phyloP scores from a whole-genome alignment of 345 rosid species.

The Eucalyptus globulus region DNA sequence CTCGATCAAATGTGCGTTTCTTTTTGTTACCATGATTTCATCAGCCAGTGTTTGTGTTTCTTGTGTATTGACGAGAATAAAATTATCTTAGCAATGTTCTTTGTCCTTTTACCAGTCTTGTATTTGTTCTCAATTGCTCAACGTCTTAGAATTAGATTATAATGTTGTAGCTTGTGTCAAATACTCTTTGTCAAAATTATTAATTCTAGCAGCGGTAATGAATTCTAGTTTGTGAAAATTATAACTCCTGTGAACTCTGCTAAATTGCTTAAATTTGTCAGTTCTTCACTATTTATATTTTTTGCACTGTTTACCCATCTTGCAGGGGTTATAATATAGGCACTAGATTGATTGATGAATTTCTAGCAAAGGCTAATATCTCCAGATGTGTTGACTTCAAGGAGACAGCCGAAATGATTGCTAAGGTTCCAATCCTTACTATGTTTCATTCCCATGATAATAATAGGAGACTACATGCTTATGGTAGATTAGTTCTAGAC shows the following conservation, averaged over 20 bases:
- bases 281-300: not conserved
- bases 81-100: not conserved
- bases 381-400: constrained; percentile 84
- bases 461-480: not conserved
- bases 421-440: constrained; percentile 40
- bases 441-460: not conserved
- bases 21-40: not conserved
- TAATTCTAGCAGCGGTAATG: not conserved
- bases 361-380: constrained; percentile 82
- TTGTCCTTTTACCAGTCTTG: not conserved
- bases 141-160: not conserved
- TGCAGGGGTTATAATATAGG: constrained; percentile 94
- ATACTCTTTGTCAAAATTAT: not conserved
- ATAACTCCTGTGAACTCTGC: not conserved
- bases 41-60: not conserved
- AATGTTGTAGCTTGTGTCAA: not conserved
- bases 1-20: constrained; percentile 77
- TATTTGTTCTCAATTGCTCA: not conserved
- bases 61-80: not conserved
- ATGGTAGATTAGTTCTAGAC: not conserved
- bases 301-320: not conserved
- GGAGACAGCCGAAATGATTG: constrained; percentile 85
- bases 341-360: constrained; percentile 75
- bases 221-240: not conserved
- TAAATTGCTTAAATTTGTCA: not conserved